phyloP scores from a whole-genome alignment of 257 asterid genomes.

The Oldenlandia corymbosa region DNA sequence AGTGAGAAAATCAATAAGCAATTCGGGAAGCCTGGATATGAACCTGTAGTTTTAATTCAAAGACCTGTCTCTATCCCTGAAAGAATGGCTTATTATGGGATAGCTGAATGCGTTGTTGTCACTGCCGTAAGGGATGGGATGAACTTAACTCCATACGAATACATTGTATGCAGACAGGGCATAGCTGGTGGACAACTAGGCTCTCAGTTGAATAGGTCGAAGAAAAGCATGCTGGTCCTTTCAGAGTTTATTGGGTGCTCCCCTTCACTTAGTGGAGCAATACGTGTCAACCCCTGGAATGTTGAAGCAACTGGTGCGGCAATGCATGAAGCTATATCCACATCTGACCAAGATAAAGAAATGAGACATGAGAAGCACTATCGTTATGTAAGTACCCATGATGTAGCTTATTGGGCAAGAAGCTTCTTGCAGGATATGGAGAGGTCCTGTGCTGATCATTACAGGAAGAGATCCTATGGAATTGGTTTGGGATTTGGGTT shows the following conservation, averaged over 20 bases:
- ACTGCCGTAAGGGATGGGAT: constrained; percentile 93
- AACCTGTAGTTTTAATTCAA: constrained; percentile 56
- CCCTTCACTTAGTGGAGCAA: constrained; percentile 84
- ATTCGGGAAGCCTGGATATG: constrained; percentile 72
- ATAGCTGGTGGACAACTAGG: constrained; percentile 42
- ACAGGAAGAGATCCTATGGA: constrained; percentile 69
- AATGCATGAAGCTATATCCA: constrained; percentile 63
- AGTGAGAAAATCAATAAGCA: constrained; percentile 57
- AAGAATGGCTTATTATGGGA: constrained; percentile 77
- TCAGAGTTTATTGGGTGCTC: constrained; percentile 94
- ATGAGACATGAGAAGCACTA: constrained; percentile 79
- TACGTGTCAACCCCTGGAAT: constrained; percentile 80
- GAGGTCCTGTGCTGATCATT: constrained; percentile 76
- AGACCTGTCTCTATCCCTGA: constrained; percentile 61
- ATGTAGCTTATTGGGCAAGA: constrained; percentile 73
- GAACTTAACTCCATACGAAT: constrained; percentile 89
- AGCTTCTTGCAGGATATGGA: constrained; percentile 91
- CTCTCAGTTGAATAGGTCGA: constrained; percentile 51
- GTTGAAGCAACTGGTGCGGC: constrained; percentile 74
- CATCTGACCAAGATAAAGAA: constrained; percentile 66
- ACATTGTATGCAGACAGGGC: constrained; percentile 80
- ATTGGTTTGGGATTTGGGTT: constrained; percentile 82
- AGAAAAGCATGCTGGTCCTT: constrained; percentile 82
- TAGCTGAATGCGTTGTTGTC: constrained; percentile 90
- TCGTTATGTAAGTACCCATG: constrained; percentile 67